Evolutionary conservation across 805 yeast species (phyloP).

Genomic region (Candida xiaguanensis): DNA sequence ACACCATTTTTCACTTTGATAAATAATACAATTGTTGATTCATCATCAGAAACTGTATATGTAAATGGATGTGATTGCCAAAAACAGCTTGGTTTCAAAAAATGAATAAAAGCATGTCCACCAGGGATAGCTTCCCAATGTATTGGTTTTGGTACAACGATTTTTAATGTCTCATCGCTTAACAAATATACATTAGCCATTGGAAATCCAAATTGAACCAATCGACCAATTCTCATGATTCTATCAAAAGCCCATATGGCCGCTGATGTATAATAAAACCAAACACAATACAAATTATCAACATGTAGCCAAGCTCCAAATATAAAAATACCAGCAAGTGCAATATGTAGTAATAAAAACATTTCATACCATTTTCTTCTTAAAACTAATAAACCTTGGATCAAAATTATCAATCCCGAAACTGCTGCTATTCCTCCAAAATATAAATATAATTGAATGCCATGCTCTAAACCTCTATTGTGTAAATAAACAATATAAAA

Average conservation of each 20-base stretch:
- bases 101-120: slow-evolving; percentile 57
- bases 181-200: slow-evolving; percentile 42
- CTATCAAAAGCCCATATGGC: slow-evolving; percentile 74
- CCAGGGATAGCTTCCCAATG: slow-evolving; percentile 59
- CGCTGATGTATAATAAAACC: slow-evolving; percentile 48
- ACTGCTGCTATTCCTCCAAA: slow-evolving; percentile 26
- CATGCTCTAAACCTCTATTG: slow-evolving; percentile 9
- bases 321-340: slow-evolving; percentile 47
- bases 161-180: slow-evolving; percentile 45
- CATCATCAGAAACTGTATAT: slow-evolving; percentile 19
- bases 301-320: slow-evolving; percentile 51
- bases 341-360: slow-evolving; percentile 56
- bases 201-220: slow-evolving; percentile 59
- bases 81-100: slow-evolving; percentile 42
- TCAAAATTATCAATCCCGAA: slow-evolving; percentile 38
- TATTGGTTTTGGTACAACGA: slow-evolving; percentile 48
- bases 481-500: slow-evolving; percentile 13
- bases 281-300: slow-evolving; percentile 31
- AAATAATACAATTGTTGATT: slow-evolving; percentile 24
- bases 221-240: slow-evolving; percentile 49
- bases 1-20: slow-evolving; percentile 34
- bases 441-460: slow-evolving; percentile 12
- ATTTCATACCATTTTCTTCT: slow-evolving; percentile 48
- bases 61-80: slow-evolving; percentile 75
- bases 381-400: slow-evolving; percentile 44